Base-by-base conservation (phyloP, 176 grass and related monocot genomes). In the Hsuehochloa calcarea region DNA sequence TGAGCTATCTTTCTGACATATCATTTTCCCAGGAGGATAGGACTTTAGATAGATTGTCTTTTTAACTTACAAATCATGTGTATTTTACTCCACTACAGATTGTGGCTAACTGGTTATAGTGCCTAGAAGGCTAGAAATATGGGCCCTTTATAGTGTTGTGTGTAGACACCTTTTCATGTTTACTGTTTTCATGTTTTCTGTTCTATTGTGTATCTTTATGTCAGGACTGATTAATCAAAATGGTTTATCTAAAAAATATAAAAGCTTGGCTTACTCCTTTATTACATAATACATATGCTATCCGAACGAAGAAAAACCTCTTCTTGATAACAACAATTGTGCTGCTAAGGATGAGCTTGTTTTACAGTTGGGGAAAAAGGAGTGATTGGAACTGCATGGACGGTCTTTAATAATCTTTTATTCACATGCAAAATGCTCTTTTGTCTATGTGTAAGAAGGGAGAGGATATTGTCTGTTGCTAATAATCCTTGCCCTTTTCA, bases 61-160 rank as follows among this genome's bases (percentile, higher is more conserved):
- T 70, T 41, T 76, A 31, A 55, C 73, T 56, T 86, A 71, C 34
- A 86, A 44, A 78, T 45, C 55, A 76, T 19, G 25, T 71, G 45
- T 43, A 74, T 74, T 74, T 29, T 40, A 38, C 56, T 5, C 0
- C 39, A 87, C 38, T 41, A 45, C 58, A 65, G 45, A 66, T 86
- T 86, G 56, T 61, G 59, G 10, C 41, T 78, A 41, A 26, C 35
- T 65, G 37, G 70, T 10, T 85, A 68, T 68, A 67, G 44, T 84
- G 31, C 63, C 50, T 49, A 63, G 20, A 67, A 69, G 11, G 22
- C 68, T 89, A 38, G 6, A 49, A 82, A 23, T 70, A 5, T 50
- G 11, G 44, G 52, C 29, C 10, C 70, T 51, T 68, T 47, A 47
- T 68, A 38, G 34, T 81, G 20, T 44, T 44, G 58, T 46, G 65